Conservation (phyloP, 1,284 basidiomycete species). For the Microbotryomycetes sp. region DNA sequence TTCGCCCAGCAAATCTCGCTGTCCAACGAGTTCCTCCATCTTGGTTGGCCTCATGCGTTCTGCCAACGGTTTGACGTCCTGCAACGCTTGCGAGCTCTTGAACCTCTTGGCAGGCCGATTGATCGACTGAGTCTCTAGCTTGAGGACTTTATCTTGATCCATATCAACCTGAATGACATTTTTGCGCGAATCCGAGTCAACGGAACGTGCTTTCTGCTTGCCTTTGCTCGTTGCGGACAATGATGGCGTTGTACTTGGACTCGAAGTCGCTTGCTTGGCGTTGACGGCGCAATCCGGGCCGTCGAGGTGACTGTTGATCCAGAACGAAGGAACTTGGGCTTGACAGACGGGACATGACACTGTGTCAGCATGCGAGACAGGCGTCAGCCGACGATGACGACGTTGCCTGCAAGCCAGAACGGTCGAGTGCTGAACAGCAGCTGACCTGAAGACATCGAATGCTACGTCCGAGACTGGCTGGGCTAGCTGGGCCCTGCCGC, state of each 20-base stretch:
- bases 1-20: constrained; percentile 52
- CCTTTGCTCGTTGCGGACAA: too few species aligned
- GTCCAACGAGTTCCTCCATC: constrained; percentile 62
- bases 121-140: too few species aligned
- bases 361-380: neutral
- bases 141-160: too few species aligned
- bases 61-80: constrained; percentile 50
- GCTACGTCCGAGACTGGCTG: neutral
- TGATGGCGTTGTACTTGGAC: too few species aligned
- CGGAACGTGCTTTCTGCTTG: too few species aligned
- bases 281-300: neutral
- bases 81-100: constrained; percentile 20
- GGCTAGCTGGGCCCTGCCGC: neutral
- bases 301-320: neutral
- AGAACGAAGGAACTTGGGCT: neutral
- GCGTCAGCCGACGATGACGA: neutral
- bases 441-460: neutral
- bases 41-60: constrained; percentile 56
- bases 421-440: too few species aligned
- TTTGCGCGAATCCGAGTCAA: too few species aligned
- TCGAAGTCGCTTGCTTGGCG: neutral
- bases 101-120: constrained; percentile 8
- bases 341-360: neutral
- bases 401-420: neutral
- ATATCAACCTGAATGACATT: too few species aligned